These are phyloP conservation scores for Lentinula edodes DNA, from an alignment of 768 basidiomycete species.

Conservation along the genomic window DNA sequence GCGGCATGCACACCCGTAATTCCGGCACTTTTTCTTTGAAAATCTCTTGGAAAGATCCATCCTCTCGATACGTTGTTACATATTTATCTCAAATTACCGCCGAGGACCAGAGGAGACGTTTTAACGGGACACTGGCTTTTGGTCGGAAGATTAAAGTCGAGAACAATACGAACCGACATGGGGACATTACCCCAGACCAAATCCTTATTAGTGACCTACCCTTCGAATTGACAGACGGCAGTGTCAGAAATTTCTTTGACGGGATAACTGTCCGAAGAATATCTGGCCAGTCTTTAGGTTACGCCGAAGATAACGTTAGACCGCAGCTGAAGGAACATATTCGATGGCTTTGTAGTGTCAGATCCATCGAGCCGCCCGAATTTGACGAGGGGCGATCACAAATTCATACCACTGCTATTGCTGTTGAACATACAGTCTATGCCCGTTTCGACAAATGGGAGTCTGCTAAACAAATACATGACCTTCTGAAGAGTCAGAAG, in stretches of 20 bases:
- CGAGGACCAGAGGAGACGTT: conserved; percentile 23
- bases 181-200: conserved; percentile 24
- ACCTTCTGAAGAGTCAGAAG: conserved; percentile 26
- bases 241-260: conserved; percentile 25
- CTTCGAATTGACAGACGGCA: conserved; percentile 13
- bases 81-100: conserved; percentile 31
- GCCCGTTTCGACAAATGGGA: conserved; percentile 47
- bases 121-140: conserved; percentile 29
- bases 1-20: conserved; percentile 33
- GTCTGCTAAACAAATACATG: conserved; percentile 34
- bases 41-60: conserved; percentile 48
- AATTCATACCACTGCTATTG: conserved; percentile 10
- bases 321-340: conserved; percentile 20
- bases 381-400: conserved; percentile 5
- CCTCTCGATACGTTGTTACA: conserved; percentile 37
- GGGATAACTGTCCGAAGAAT: conserved; percentile 20
- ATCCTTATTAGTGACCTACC: conserved; percentile 42
- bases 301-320: conserved; percentile 13
- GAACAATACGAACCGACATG: conserved; percentile 34
- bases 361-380: conserved; percentile 21
- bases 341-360: conserved; percentile 10
- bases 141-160: conserved; percentile 43
- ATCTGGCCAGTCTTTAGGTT: conserved; percentile 1
- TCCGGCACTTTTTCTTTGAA: conserved; percentile 33
- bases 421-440: conserved; percentile 18